phyloP scores from a whole-genome alignment of 768 basidiomycete genomes.

The Lentinula boryana region DNA sequence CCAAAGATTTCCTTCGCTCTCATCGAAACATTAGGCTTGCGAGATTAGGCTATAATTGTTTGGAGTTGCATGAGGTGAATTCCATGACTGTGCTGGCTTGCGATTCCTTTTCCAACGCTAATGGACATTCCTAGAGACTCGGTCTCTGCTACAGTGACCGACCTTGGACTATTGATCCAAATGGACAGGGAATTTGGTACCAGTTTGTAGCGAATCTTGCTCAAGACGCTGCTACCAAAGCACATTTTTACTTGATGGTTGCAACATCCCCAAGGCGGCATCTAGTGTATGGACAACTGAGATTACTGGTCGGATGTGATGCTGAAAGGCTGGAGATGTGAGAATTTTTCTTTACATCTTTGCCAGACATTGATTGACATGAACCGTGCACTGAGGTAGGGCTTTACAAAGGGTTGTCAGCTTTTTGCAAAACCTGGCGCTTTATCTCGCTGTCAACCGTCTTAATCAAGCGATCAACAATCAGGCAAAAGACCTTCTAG shows the following conservation, averaged over 20 bases:
- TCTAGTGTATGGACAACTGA: not conserved
- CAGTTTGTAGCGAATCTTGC: not conserved
- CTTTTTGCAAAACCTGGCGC: not conserved
- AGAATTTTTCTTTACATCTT: not conserved
- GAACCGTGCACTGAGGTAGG: not conserved
- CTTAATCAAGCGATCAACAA: not conserved
- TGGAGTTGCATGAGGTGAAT: not conserved
- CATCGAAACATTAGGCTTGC: not conserved
- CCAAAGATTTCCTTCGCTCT: not conserved
- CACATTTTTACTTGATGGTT: not conserved
- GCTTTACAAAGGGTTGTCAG: not conserved
- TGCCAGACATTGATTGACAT: not conserved
- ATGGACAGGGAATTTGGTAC: not conserved
- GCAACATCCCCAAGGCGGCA: not conserved
- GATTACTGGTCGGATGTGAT: not conserved
- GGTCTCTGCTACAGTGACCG: not conserved
- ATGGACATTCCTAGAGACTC: not conserved
- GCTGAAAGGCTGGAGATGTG: not conserved
- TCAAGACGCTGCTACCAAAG: not conserved
- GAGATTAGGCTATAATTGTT: not conserved
- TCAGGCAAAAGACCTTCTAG: not conserved
- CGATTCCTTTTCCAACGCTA: not conserved
- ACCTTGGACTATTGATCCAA: not conserved
- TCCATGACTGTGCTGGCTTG: not conserved
- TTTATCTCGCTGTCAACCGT: not conserved